phyloP scores from a whole-genome alignment of 352 stramenopile genomes.

The Pythium diclinum region DNA sequence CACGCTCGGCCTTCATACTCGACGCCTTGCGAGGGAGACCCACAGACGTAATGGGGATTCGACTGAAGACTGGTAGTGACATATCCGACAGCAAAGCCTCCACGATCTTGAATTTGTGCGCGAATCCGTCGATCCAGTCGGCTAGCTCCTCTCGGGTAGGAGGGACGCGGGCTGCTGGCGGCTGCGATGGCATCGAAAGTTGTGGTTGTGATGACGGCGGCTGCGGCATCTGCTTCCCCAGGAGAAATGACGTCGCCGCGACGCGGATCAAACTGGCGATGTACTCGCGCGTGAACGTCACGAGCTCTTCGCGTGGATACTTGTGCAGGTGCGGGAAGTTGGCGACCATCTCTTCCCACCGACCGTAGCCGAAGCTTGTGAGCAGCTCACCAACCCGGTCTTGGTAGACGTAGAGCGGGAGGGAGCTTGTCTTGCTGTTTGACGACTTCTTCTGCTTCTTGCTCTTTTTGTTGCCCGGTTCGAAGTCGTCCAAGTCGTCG shows the following conservation, averaged over 20 bases:
- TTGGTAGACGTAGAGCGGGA: slow-evolving; percentile 39
- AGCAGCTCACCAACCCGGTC: slow-evolving; percentile 52
- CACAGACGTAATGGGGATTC: slow-evolving; percentile 22
- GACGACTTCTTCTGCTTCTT: slow-evolving; percentile 34
- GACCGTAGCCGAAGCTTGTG: slow-evolving; percentile 71
- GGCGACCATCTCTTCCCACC: slow-evolving; percentile 71
- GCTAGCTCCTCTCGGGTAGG: slow-evolving; percentile 26
- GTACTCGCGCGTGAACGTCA: slow-evolving; percentile 45
- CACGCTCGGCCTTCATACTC: slow-evolving; percentile 36
- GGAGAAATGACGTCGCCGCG: slow-evolving; percentile 18
- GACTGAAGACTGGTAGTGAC: slow-evolving; percentile 24
- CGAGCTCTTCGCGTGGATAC: slow-evolving; percentile 47
- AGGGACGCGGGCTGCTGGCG: neutral
- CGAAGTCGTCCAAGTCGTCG: slow-evolving; percentile 47
- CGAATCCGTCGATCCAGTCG: slow-evolving; percentile 38
- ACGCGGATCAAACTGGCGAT: slow-evolving; percentile 51
- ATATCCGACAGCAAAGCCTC: slow-evolving; percentile 46
- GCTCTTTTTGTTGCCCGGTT: slow-evolving; percentile 35
- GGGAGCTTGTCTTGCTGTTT: neutral
- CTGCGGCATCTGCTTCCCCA: neutral
- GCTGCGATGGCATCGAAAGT: neutral
- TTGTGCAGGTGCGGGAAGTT: slow-evolving; percentile 28
- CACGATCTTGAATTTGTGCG: slow-evolving; percentile 46
- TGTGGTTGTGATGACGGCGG: neutral
- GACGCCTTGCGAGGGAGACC: slow-evolving; percentile 1